Evolutionary conservation across 2,329 filamentous ascomycete genomes (phyloP).

Genomic region (Kalmusia sp.): DNA sequence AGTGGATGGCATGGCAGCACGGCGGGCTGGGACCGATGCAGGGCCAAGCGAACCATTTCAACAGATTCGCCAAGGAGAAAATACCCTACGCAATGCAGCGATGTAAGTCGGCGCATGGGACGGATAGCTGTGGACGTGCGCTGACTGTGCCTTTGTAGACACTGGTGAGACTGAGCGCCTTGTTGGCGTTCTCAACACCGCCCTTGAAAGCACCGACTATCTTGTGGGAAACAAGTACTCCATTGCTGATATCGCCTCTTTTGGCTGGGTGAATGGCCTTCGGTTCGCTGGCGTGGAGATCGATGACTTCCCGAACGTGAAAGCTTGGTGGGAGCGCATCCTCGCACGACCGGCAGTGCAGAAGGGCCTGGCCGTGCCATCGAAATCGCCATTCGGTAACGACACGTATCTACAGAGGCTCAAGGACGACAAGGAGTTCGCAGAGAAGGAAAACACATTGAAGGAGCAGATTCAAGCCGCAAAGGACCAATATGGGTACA

Average conservation of each 20-base stretch:
- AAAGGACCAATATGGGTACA: slow-evolving; percentile 56
- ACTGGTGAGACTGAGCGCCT: slow-evolving; percentile 57
- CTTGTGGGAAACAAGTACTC: slow-evolving; percentile 55
- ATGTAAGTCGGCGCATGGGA: slow-evolving; percentile 20
- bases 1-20: slow-evolving; percentile 69
- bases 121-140: background rate
- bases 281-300: slow-evolving; percentile 52
- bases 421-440: slow-evolving; percentile 57
- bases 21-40: slow-evolving; percentile 54
- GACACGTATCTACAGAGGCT: slow-evolving; percentile 49
- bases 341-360: slow-evolving; percentile 51
- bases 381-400: slow-evolving; percentile 51
- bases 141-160: slow-evolving; percentile 18
- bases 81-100: slow-evolving; percentile 55
- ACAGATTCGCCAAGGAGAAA: slow-evolving; percentile 51
- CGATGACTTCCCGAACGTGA: slow-evolving; percentile 50
- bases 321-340: slow-evolving; percentile 54
- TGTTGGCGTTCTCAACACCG: slow-evolving; percentile 53
- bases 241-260: slow-evolving; percentile 56
- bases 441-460: slow-evolving; percentile 52
- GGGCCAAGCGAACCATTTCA: slow-evolving; percentile 50
- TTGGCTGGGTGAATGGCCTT: slow-evolving; percentile 52
- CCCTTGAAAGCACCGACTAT: slow-evolving; percentile 50
- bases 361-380: slow-evolving; percentile 47
- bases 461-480: slow-evolving; percentile 47